Evolutionary conservation across 805 yeast species (phyloP).

Genomic region (Martiniozyma abietophila): DNA sequence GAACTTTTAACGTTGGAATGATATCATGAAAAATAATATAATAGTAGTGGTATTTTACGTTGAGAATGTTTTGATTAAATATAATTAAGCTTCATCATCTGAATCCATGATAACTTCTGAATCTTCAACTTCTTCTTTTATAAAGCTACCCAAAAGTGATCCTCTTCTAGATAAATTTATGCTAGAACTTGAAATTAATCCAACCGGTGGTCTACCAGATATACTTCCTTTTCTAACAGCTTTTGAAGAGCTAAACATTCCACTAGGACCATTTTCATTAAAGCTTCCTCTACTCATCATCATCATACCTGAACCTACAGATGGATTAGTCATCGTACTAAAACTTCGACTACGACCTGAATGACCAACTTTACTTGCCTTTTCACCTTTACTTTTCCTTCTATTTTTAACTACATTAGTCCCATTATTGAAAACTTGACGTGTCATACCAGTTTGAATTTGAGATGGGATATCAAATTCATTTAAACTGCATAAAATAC

Average conservation of each 20-base stretch:
- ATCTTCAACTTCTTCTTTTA: conserved; percentile 11
- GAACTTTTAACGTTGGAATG: too few species aligned
- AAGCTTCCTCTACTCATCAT: background rate
- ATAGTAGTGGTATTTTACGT: background rate
- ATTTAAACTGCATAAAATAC: conserved; percentile 68
- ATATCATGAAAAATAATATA: background rate
- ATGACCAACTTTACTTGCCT: conserved; percentile 10
- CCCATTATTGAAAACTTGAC: too few species aligned
- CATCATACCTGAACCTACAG: background rate
- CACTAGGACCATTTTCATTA: background rate
- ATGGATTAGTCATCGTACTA: background rate
- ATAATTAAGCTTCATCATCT: conserved; percentile 17
- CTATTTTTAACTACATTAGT: too few species aligned
- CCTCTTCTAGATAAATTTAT: conserved; percentile 12
- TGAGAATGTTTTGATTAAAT: conserved; percentile 1
- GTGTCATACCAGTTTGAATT: too few species aligned
- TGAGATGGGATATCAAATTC: too few species aligned
- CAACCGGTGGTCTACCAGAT: conserved; percentile 10
- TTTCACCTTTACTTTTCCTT: conserved; percentile 10
- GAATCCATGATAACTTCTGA: conserved; percentile 13
- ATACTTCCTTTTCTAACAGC: conserved; percentile 9
- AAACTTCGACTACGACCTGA: conserved; percentile 8
- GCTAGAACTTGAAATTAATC: conserved; percentile 7
- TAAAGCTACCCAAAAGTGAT: conserved; percentile 9
- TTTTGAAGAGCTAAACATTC: background rate